Evolutionary conservation across 805 yeast genomes (phyloP).

Genomic region (Pichia occidentalis): DNA sequence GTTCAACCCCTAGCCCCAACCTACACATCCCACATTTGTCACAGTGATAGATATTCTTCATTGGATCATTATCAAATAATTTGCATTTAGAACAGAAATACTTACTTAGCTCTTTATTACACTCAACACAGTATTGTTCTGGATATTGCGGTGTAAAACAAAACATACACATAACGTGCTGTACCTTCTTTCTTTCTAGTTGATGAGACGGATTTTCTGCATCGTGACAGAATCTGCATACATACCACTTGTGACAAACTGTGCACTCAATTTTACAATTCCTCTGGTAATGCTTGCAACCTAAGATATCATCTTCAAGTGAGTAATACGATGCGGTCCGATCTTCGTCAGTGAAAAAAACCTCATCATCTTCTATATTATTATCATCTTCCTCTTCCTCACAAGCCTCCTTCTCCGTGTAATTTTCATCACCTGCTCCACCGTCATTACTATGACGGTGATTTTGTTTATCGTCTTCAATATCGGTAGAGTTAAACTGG

Average conservation of each 20-base stretch:
- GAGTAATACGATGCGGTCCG: constrained; percentile 42
- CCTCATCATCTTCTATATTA: constrained; percentile 28
- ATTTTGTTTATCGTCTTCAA: neutral
- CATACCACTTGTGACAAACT: constrained; percentile 64
- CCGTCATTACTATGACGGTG: neutral
- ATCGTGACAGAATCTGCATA: constrained; percentile 86
- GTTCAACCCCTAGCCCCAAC: constrained; percentile 75
- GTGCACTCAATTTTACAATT: constrained; percentile 81
- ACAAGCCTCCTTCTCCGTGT: constrained; percentile 9
- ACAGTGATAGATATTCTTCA: constrained; percentile 84
- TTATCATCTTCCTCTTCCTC: constrained; percentile 17
- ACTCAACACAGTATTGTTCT: constrained; percentile 56
- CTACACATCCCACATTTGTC: constrained; percentile 91
- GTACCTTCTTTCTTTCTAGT: constrained; percentile 52
- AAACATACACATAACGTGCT: constrained; percentile 72
- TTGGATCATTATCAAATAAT: constrained; percentile 72
- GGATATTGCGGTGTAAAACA: constrained; percentile 76
- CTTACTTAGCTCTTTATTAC: constrained; percentile 60
- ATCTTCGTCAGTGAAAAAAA: constrained; percentile 43
- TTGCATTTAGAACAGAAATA: constrained; percentile 77
- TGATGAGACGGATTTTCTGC: constrained; percentile 46
- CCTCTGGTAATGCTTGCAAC: constrained; percentile 79
- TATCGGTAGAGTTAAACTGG: too few relatives aligned
- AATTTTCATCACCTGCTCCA: neutral
- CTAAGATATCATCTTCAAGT: constrained; percentile 41